These are phyloP conservation scores for Nicotiana sylvestris DNA, from an alignment of 257 asterid genomes.

Conservation along the genomic window DNA sequence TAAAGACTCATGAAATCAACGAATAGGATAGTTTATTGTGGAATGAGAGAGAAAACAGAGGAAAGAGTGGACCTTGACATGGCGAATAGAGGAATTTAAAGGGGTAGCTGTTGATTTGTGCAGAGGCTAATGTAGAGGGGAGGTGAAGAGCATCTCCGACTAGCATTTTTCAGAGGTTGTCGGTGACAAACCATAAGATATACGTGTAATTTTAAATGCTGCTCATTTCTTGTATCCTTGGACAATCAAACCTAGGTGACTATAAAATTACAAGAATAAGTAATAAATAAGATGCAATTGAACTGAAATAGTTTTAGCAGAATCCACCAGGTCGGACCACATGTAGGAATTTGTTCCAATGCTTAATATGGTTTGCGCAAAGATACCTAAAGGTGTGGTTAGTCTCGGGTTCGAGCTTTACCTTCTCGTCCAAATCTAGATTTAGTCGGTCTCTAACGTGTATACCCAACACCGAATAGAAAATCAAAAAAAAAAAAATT, in stretches of 20 bases:
- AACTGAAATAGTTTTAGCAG: background rate
- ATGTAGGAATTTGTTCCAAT: background rate
- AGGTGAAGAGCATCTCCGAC: constrained; percentile 2
- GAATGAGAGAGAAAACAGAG: background rate
- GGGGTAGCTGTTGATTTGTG: background rate
- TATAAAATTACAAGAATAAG: background rate
- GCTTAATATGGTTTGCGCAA: background rate
- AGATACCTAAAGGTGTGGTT: background rate
- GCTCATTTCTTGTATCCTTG: background rate
- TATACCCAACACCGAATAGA: no score
- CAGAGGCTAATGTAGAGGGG: background rate
- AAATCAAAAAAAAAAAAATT: no score
- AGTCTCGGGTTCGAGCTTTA: no score
- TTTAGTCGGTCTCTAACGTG: no score
- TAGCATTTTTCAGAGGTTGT: background rate
- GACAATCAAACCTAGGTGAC: background rate
- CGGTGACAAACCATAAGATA: background rate
- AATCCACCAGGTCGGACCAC: no score
- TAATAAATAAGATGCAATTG: background rate
- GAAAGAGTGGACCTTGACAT: constrained; percentile 10
- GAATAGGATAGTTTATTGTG: background rate
- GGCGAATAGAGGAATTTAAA: background rate
- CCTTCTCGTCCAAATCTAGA: no score
- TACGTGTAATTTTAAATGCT: background rate
- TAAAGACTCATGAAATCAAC: background rate